Percentiles rank a stretch among this genome's conserved stretches.
phyloP scores from a whole-genome alignment of 176 grass and related monocot genomes.

The Phoenix roebelenii region DNA sequence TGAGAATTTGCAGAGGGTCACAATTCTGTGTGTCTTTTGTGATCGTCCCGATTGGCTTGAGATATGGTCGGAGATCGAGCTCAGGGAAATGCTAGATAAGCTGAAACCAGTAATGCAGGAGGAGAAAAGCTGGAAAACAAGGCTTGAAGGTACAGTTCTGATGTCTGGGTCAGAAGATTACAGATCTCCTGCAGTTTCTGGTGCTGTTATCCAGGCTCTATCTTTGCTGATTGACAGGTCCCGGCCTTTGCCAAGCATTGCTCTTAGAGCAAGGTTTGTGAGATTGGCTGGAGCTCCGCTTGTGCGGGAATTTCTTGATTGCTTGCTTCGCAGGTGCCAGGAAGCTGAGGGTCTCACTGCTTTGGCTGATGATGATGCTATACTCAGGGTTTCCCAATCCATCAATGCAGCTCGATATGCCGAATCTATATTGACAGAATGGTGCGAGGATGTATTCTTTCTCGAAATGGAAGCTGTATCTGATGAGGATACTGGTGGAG shows the following conservation, averaged over 20 bases:
- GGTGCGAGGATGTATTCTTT: slow-evolving; percentile 86
- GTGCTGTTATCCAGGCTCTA: slow-evolving; percentile 35
- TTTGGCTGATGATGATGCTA: slow-evolving; percentile 72
- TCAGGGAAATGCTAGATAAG: slow-evolving; percentile 44
- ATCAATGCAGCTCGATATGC: slow-evolving; percentile 61
- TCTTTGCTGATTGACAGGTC: slow-evolving; percentile 76
- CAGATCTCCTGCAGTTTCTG: slow-evolving; percentile 51
- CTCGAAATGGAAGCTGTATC: slow-evolving; percentile 77
- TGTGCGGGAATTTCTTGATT: slow-evolving; percentile 53
- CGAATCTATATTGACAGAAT: slow-evolving; percentile 58
- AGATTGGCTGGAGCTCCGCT: slow-evolving; percentile 50
- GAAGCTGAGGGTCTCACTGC: slow-evolving; percentile 93
- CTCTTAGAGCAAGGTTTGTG: slow-evolving; percentile 67
- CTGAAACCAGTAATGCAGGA: slow-evolving; percentile 48
- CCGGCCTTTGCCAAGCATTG: slow-evolving; percentile 55
- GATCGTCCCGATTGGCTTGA: slow-evolving; percentile 87
- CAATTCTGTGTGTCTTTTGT: slow-evolving; percentile 67
- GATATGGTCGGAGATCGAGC: slow-evolving; percentile 87
- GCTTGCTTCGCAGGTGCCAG: slow-evolving; percentile 71
- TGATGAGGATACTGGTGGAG: slow-evolving; percentile 7
- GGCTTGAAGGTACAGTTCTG: slow-evolving; percentile 29
- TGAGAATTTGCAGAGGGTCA: slow-evolving; percentile 66
- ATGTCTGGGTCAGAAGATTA: slow-evolving; percentile 59
- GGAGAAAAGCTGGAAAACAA: slow-evolving; percentile 63
- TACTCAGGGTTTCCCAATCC: slow-evolving; percentile 60